phyloP scores from a whole-genome alignment of 805 yeast species.

The Wickerhamomyces chaumierensis region DNA sequence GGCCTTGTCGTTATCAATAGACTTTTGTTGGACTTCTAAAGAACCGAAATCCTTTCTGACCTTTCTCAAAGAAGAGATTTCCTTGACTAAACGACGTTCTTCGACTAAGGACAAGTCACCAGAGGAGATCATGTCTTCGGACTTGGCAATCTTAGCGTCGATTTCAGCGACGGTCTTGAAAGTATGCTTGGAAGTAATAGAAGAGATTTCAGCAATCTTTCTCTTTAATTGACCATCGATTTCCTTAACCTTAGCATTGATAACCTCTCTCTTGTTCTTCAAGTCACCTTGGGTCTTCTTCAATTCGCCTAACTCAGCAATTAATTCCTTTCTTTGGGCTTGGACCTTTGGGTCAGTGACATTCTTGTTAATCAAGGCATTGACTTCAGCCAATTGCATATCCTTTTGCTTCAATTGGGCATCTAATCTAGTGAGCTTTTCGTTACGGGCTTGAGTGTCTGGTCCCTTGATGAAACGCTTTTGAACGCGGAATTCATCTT shows the following conservation, averaged over 20 bases:
- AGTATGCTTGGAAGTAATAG: constrained; percentile 56
- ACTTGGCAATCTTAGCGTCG: constrained; percentile 47
- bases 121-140: constrained; percentile 65
- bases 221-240: constrained; percentile 64
- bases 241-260: constrained; percentile 56
- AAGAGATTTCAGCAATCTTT: constrained; percentile 63
- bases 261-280: constrained; percentile 31
- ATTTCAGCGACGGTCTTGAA: constrained; percentile 62
- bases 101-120: constrained; percentile 83
- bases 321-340: constrained; percentile 42
- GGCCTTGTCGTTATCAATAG: constrained; percentile 67
- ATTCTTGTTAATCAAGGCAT: constrained; percentile 43
- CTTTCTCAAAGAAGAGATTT: constrained; percentile 74
- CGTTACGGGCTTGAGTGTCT: constrained; percentile 54
- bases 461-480: constrained; percentile 56
- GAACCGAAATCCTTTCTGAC: constrained; percentile 66
- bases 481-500: constrained; percentile 15
- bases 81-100: constrained; percentile 78
- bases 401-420: constrained; percentile 57
- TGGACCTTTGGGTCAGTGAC: constrained; percentile 36
- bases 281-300: constrained; percentile 35
- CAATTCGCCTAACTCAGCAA: constrained; percentile 33
- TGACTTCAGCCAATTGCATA: constrained; percentile 37
- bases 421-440: constrained; percentile 40
- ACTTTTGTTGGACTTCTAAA: constrained; percentile 64